Percentiles rank a stretch among this genome's conserved stretches.
These are phyloP conservation scores for Pseudonitzschia delicatissima DNA, from an alignment of 108 stramenopile genomes.

Conservation along the genomic window DNA sequence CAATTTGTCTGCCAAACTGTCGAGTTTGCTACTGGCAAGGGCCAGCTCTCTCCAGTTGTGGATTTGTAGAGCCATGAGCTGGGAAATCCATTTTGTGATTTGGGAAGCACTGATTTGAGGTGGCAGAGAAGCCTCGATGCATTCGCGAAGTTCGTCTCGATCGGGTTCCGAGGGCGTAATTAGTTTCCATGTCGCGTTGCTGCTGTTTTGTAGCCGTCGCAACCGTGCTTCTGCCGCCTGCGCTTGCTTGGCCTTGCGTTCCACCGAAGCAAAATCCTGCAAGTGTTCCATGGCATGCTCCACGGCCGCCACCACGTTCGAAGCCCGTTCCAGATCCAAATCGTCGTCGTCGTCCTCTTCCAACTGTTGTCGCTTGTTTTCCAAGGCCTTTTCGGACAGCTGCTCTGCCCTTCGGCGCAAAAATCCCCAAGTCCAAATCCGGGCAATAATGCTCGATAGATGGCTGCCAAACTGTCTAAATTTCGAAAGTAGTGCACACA, in stretches of 20 bases:
- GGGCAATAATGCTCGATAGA: slow-evolving; percentile 54
- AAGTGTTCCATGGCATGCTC: slow-evolving; percentile 63
- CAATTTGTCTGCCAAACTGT: slow-evolving; percentile 14
- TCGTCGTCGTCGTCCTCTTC: slow-evolving; percentile 31
- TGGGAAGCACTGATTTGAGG: neutral
- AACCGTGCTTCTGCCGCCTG: slow-evolving; percentile 49
- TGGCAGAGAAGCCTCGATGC: slow-evolving; percentile 35
- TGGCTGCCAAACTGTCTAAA: slow-evolving; percentile 34
- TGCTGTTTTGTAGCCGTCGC: neutral
- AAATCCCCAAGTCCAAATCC: slow-evolving; percentile 76
- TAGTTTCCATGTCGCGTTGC: slow-evolving; percentile 39
- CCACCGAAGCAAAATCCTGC: slow-evolving; percentile 32
- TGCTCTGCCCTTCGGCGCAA: slow-evolving; percentile 69
- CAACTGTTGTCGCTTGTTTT: slow-evolving; percentile 69
- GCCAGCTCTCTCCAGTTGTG: slow-evolving; percentile 74
- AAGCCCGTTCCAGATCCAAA: slow-evolving; percentile 47
- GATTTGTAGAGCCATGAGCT: slow-evolving; percentile 35
- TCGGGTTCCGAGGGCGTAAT: slow-evolving; percentile 69
- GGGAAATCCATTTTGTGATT: slow-evolving; percentile 7
- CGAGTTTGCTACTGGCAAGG: slow-evolving; percentile 42
- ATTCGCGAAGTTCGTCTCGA: slow-evolving; percentile 68
- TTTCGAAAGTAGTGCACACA: slow-evolving; percentile 41
- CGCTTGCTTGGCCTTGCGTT: slow-evolving; percentile 38
- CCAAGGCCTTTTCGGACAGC: slow-evolving; percentile 78
- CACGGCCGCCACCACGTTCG: slow-evolving; percentile 45